These are phyloP conservation scores for Auriscalpium orientale DNA, from an alignment of 768 basidiomycete genomes.

Conservation along the genomic window DNA sequence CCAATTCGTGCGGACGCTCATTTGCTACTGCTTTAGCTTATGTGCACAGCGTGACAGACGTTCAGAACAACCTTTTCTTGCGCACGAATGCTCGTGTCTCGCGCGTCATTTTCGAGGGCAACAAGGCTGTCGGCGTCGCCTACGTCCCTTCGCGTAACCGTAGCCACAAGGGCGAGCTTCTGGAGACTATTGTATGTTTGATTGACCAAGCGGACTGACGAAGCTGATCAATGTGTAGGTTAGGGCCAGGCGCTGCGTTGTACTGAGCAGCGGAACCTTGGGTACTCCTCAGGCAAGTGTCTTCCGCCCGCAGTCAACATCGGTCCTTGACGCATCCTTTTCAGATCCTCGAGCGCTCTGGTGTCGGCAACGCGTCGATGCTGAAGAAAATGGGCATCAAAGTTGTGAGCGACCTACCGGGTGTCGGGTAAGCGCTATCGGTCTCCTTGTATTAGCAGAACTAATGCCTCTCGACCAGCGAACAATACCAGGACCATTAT, in stretches of 20 bases:
- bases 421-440: slow-evolving; percentile 45
- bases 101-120: slow-evolving; percentile 66
- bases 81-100: slow-evolving; percentile 60
- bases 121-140: slow-evolving; percentile 63
- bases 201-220: neutral
- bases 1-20: neutral
- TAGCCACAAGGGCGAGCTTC: slow-evolving; percentile 38
- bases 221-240: neutral
- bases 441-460: neutral
- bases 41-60: slow-evolving; percentile 64
- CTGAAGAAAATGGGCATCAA: slow-evolving; percentile 53
- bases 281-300: slow-evolving; percentile 47
- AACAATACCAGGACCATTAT: slow-evolving; percentile 71
- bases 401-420: slow-evolving; percentile 61
- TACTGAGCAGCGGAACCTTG: slow-evolving; percentile 58
- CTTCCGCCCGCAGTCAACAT: neutral
- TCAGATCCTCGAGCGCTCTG: slow-evolving; percentile 63
- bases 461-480: slow-evolving; percentile 27
- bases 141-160: slow-evolving; percentile 61
- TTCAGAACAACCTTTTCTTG: slow-evolving; percentile 59
- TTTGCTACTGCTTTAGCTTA: slow-evolving; percentile 33
- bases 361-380: slow-evolving; percentile 49
- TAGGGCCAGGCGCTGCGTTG: slow-evolving; percentile 51
- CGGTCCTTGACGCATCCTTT: neutral
- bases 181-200: slow-evolving; percentile 45